phyloP scores from a whole-genome alignment of 2,329 filamentous ascomycete genomes.

The Fusarium tricinctum region DNA sequence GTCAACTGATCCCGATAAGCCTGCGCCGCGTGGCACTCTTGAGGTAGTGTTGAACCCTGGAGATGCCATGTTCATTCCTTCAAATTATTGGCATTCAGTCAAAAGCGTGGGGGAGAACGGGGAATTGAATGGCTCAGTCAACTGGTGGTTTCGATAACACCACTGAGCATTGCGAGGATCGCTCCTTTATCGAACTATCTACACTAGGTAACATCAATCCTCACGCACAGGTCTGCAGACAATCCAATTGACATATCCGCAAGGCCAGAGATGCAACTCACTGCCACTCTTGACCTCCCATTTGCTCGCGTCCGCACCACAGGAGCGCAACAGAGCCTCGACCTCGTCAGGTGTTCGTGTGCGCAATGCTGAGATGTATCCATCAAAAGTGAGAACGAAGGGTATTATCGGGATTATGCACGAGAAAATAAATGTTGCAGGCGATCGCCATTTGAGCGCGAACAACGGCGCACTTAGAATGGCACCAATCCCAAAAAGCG shows the following conservation, averaged over 20 bases:
- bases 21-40: slow-evolving; percentile 52
- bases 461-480: slow-evolving; percentile 67
- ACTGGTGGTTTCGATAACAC: slow-evolving; percentile 62
- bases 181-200: slow-evolving; percentile 10
- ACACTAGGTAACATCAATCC: slow-evolving; percentile 14
- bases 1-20: slow-evolving; percentile 56
- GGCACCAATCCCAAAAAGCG: slow-evolving; percentile 66
- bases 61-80: slow-evolving; percentile 58
- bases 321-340: slow-evolving; percentile 68
- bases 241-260: slow-evolving; percentile 66
- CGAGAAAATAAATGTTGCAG: slow-evolving; percentile 72
- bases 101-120: slow-evolving; percentile 56
- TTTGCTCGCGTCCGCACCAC: slow-evolving; percentile 58
- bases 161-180: neutral
- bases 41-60: slow-evolving; percentile 72
- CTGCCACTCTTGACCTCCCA: slow-evolving; percentile 66
- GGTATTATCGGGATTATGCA: slow-evolving; percentile 77
- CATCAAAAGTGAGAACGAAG: slow-evolving; percentile 77
- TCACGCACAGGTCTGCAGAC: slow-evolving; percentile 58
- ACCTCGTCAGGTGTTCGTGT: slow-evolving; percentile 78
- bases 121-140: slow-evolving; percentile 59
- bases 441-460: slow-evolving; percentile 66
- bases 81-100: slow-evolving; percentile 64
- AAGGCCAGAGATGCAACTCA: slow-evolving; percentile 64
- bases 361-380: slow-evolving; percentile 74